Evolutionary conservation across 441 rosid species (phyloP).

Genomic region (Jatropha podagrica): DNA sequence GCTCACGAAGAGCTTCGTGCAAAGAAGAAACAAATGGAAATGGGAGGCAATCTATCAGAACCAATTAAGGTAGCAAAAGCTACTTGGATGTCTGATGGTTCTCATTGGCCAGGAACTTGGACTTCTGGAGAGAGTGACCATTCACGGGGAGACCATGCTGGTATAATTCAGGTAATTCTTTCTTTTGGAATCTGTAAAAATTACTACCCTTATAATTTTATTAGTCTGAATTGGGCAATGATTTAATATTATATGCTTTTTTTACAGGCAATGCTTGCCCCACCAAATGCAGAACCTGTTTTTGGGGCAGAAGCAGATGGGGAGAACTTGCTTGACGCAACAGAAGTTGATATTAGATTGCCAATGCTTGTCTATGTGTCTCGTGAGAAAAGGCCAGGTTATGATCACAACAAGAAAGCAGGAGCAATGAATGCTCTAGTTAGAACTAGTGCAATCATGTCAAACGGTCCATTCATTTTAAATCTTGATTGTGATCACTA

Average conservation of each 20-base stretch:
- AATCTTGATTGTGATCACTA: slow-evolving; percentile 93
- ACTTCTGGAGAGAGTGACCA: slow-evolving; percentile 56
- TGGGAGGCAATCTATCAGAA: slow-evolving; percentile 45
- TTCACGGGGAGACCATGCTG: slow-evolving; percentile 82
- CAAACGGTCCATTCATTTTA: slow-evolving; percentile 84
- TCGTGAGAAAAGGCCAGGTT: slow-evolving; percentile 77
- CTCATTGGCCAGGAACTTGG: slow-evolving; percentile 98
- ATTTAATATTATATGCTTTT: neutral
- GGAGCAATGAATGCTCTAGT: slow-evolving; percentile 93
- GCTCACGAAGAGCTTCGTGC: slow-evolving; percentile 76
- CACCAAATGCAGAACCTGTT: slow-evolving; percentile 67
- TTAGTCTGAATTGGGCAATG: slow-evolving; percentile 1
- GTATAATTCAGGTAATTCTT: slow-evolving; percentile 69
- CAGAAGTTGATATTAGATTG: slow-evolving; percentile 68
- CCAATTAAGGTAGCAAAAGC: slow-evolving; percentile 55
- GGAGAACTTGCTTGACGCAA: slow-evolving; percentile 54
- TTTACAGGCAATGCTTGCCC: slow-evolving; percentile 68
- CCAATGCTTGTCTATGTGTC: slow-evolving; percentile 83
- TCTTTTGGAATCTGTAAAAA: neutral
- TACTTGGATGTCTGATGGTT: slow-evolving; percentile 95
- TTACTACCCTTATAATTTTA: neutral
- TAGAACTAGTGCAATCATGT: slow-evolving; percentile 84
- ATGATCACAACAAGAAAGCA: slow-evolving; percentile 89
- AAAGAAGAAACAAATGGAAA: slow-evolving; percentile 69
- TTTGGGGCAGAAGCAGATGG: slow-evolving; percentile 55